Evolutionary conservation across 495 filamentous ascomycete species (phyloP), one percentile per base, ranked within the genome.

Genomic region (Pyrenula aspistea): DNA sequence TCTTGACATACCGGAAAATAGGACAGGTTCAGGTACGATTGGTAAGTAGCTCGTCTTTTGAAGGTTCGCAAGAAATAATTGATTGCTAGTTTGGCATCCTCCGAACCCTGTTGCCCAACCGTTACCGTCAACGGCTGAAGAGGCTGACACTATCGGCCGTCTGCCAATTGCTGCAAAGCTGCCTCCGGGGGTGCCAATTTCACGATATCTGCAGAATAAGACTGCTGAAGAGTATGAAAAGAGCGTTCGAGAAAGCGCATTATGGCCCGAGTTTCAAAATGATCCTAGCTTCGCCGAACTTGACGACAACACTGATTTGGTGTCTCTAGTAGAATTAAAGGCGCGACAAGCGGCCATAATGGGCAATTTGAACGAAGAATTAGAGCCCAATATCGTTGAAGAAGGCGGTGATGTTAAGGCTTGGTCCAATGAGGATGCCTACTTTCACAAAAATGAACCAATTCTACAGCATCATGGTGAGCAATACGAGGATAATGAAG

Each of bases 271-370:
- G 20, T 56, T 75, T 47, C 65, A 74, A 49, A 53, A 73, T 31
- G 77, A 82, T 59, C 79, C 79, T 0, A 61, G 65, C 1, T 81
- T 81, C 59, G 62, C 60, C 12, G 56, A 62, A 8, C 64, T 67
- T 24, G 52, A 52, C 2, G 62, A 66, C 4, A 70, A 73, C 65
- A 55, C 61, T 3, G 56, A 31, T n/a, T 57, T 60, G 0, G 55
- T 59, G 1, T 68, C 72, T 15, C 51, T 62, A 0, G 55, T 49
- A 0, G 48, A 55, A 22, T 55, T 61, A 15, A 42, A 8, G 4
- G 31, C 4, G 31, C 31, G 31, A 4, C 31, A 15, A 42, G 15
- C 4, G 15, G 31, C 31, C 15, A 8, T 42, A 15, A 42, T 15
- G 31, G 15, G 4, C 8, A 15, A 42, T 42, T 8, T 42, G 31